Conservation (phyloP, 2,329 filamentous ascomycete genomes). For the Sporothrix euskadiensis region DNA sequence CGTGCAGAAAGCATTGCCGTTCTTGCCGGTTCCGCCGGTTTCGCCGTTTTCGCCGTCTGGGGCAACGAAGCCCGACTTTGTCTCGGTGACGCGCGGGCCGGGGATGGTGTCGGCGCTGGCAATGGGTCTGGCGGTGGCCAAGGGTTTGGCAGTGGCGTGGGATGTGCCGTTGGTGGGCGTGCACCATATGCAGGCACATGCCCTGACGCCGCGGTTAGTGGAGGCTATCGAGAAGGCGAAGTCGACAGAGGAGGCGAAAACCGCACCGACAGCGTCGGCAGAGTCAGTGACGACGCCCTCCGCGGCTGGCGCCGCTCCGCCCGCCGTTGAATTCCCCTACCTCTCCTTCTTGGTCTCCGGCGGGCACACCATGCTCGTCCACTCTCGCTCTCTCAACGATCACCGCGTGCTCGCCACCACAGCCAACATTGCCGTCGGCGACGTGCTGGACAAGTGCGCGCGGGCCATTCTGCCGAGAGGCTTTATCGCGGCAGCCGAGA, state of each 20-base stretch:
- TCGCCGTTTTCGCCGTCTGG: constrained; percentile 46
- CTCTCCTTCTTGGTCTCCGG: constrained; percentile 87
- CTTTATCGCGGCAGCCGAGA: constrained; percentile 49
- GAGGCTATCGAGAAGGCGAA: constrained; percentile 45
- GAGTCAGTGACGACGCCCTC: neutral
- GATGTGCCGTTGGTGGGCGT: constrained; percentile 79
- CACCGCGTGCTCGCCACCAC: constrained; percentile 75
- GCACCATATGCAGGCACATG: constrained; percentile 97
- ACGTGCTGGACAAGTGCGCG: constrained; percentile 85
- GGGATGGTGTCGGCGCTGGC: constrained; percentile 81
- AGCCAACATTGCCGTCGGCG: constrained; percentile 82
- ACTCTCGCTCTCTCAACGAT: constrained; percentile 65
- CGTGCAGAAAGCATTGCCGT: constrained; percentile 61
- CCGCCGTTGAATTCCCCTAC: constrained; percentile 66
- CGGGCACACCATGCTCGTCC: constrained; percentile 84
- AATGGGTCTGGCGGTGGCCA: constrained; percentile 78
- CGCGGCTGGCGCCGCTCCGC: too few species aligned
- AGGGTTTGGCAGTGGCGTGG: constrained; percentile 84
- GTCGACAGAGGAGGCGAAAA: neutral
- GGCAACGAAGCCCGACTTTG: constrained; percentile 58
- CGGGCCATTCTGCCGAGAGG: constrained; percentile 69
- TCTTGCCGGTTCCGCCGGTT: constrained; percentile 42
- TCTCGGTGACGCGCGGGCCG: constrained; percentile 87
- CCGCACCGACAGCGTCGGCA: neutral
- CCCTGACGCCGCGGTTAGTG: constrained; percentile 80